A percentile compares a stretch with the other conserved stretches of the same genome.
phyloP scores from a whole-genome alignment of 495 filamentous ascomycete species.

The Pseudevernia furfuracea region DNA sequence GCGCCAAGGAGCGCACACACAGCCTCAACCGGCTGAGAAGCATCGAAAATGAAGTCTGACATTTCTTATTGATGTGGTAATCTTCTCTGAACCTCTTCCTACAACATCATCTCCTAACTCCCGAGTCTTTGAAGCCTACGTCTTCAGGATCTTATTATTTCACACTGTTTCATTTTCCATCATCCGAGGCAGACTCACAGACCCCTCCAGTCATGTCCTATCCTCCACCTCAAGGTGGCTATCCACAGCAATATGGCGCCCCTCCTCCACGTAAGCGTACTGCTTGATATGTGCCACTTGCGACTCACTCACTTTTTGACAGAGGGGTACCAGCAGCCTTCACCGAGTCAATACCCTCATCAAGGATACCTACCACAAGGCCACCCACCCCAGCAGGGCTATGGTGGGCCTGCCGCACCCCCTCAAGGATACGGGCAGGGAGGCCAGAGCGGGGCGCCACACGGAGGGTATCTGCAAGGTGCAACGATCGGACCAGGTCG shows the following conservation, averaged over 20 bases:
- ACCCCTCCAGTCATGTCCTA: constrained; percentile 8
- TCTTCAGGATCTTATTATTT: not conserved
- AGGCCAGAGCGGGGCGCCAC: not conserved
- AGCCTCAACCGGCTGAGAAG: not conserved
- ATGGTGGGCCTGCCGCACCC: constrained; percentile 13
- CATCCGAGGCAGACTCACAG: not conserved
- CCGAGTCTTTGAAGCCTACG: not conserved
- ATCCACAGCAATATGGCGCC: constrained; percentile 11
- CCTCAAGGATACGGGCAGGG: constrained; percentile 19
- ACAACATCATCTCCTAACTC: not conserved
- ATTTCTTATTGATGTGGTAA: no score
- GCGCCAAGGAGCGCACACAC: constrained; percentile 5
- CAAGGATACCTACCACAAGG: constrained; percentile 19
- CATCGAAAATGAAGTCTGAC: not conserved
- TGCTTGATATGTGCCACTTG: not conserved
- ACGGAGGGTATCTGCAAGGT: constrained; percentile 6
- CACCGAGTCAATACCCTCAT: constrained; percentile 19
- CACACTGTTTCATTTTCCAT: not conserved
- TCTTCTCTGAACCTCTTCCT: not conserved
- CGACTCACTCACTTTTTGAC: constrained; percentile 1
- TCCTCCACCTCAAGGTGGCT: constrained; percentile 8
- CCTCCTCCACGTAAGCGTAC: constrained; percentile 18
- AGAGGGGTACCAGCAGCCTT: constrained; percentile 25
- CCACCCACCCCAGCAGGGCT: constrained; percentile 22
- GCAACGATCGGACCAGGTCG: not conserved